Evolutionary conservation across 140 eudicot genomes (phyloP), one percentile per base, ranked within the genome.

Genomic region (Ambrosia hybrid): DNA sequence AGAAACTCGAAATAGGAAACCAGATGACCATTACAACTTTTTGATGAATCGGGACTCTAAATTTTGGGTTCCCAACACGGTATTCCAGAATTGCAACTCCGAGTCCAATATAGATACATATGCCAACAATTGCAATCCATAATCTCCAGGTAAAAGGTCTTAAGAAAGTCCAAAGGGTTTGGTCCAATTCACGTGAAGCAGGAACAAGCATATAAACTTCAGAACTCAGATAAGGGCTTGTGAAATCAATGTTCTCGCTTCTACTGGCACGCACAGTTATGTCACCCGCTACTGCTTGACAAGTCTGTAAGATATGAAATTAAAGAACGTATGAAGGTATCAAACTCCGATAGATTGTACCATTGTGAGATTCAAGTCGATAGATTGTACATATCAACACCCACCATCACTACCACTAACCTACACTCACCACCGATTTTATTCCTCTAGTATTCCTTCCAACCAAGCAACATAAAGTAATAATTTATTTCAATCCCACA

Each of bases 171-270:
- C 83, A 79, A 56, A 79, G 8, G 9, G 74, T 79, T 73, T 79
- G 71, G 66, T 73, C 67, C 79, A 70, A 73, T 73, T 73, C 71
- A 67, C 60, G 83, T n/a, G 57, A 3, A 34, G 66, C 79, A 58
- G 2, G 75, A 17, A 79, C 83, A 79, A 79, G 79, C 75, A 79
- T 74, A 33, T 65, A 79, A 60, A 79, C 79, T 53, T 84, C 83
- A 4, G 90, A 73, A 45, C 71, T 84, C 45, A 81, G 51, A 46
- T 82, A 85, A 3, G 90, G 83, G 5, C 63, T 65, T 4, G 90
- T 60, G 57, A 85, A 85, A 57, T 67, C 65, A 51, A 73, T 45
- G 13, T 48, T 33, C 38, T 73, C 59, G 48, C 75, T 48, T 21
- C 83, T 41, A 9, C 14, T 48, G 11, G 65, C 64, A 0, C 74